These are phyloP conservation scores for Cyamopsis tetragonoloba DNA, from an alignment of 306 rosid species.

Conservation along the genomic window DNA sequence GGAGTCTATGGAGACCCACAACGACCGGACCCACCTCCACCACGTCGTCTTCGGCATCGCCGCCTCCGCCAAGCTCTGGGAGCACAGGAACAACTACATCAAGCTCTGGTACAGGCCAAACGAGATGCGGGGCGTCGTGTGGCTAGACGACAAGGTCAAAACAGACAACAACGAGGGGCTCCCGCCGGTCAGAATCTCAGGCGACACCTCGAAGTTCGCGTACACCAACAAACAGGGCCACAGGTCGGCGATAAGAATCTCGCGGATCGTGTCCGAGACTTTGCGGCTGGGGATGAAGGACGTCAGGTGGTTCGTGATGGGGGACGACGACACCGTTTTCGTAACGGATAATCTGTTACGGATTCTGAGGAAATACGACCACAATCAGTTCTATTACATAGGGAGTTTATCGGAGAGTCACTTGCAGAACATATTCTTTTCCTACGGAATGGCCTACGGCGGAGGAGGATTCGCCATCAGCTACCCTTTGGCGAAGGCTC, in stretches of 20 bases:
- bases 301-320: conserved; percentile 98
- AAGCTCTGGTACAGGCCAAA: conserved; percentile 76
- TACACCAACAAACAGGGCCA: conserved; percentile 85
- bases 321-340: conserved; percentile 96
- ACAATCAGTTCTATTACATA: conserved; percentile 75
- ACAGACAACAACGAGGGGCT: conserved; percentile 24
- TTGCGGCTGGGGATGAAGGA: conserved; percentile 59
- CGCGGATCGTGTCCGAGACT: conserved; percentile 90
- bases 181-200: conserved; percentile 75
- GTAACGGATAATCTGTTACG: conserved; percentile 71
- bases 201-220: conserved; percentile 56
- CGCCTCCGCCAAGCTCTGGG: conserved; percentile 89
- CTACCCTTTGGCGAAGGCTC: conserved; percentile 72
- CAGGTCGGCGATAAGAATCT: conserved; percentile 96
- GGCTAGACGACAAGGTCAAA: conserved; percentile 60
- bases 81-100: conserved; percentile 75
- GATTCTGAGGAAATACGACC: conserved; percentile 70
- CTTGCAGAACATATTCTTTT: conserved; percentile 83
- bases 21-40: conserved; percentile 41
- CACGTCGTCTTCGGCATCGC: conserved; percentile 91
- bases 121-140: conserved; percentile 87
- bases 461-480: conserved; percentile 98
- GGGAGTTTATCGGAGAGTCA: conserved; percentile 93
- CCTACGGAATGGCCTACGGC: conserved; percentile 96
- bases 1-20: conserved; percentile 8